A percentile compares a stretch with the other conserved stretches of the same genome.
Evolutionary conservation across 116 monocot genomes (phyloP).

Genomic region (Posidonia oceanica): DNA sequence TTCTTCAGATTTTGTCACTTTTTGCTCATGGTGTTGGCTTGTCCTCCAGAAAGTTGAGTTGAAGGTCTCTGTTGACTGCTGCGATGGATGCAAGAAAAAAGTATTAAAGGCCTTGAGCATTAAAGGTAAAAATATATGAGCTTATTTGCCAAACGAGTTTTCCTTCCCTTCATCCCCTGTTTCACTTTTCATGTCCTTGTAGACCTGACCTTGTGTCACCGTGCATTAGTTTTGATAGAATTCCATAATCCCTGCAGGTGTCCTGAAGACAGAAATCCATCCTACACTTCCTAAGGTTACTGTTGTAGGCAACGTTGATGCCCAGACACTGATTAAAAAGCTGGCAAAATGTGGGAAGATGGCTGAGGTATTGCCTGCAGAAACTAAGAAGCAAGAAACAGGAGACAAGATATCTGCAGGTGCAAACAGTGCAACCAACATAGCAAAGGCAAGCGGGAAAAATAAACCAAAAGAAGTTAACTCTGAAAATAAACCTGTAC

Average conservation of each 20-base stretch:
- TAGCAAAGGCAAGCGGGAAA: not conserved
- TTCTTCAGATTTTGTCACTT: not conserved
- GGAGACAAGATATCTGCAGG: conserved; percentile 11
- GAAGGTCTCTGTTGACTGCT: conserved; percentile 72
- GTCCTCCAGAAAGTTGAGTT: conserved; percentile 51
- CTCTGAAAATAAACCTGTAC: not conserved
- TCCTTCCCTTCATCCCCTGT: not conserved
- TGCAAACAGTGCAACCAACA: not conserved
- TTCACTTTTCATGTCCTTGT: not conserved
- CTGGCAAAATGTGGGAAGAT: conserved; percentile 53
- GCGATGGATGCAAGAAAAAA: conserved; percentile 85
- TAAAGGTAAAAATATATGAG: conserved; percentile 32
- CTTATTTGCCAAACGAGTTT: not conserved
- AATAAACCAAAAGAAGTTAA: conserved; percentile 7
- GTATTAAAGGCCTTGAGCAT: conserved; percentile 66
- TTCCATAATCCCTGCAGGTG: conserved; percentile 26
- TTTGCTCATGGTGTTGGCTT: conserved; percentile 4
- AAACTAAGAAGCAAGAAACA: conserved; percentile 8
- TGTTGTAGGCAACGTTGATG: conserved; percentile 46
- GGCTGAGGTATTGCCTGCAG: conserved; percentile 28
- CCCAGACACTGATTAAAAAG: conserved; percentile 38
- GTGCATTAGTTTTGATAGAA: not conserved
- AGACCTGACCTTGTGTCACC: not conserved
- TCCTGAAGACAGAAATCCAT: conserved; percentile 72
- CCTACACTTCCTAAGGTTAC: conserved; percentile 70